Conservation (phyloP, 768 basidiomycete species). For the Amyloporia xantha region DNA sequence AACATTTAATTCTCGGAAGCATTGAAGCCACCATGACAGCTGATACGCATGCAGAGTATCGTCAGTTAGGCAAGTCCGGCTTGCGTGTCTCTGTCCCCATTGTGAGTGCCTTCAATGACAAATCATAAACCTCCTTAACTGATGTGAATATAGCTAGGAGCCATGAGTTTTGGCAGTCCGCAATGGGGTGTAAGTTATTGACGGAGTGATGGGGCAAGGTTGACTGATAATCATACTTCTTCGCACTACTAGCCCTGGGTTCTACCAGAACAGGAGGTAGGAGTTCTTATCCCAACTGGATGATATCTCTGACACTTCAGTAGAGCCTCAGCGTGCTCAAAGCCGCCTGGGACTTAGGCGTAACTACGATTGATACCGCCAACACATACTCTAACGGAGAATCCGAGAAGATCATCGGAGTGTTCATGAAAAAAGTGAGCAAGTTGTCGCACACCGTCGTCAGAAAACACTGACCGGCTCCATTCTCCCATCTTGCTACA, state of each 20-base stretch:
- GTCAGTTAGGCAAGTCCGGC: slow-evolving; percentile 20
- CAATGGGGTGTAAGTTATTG: slow-evolving; percentile 13
- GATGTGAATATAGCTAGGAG: slow-evolving; percentile 9
- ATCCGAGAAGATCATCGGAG: slow-evolving; percentile 35
- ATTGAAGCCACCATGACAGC: background rate
- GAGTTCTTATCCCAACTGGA: background rate
- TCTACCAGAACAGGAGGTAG: slow-evolving; percentile 15
- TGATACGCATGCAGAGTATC: slow-evolving; percentile 14
- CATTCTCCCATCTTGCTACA: too few species aligned
- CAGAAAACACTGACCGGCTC: slow-evolving; percentile 8
- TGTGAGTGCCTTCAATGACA: slow-evolving; percentile 10
- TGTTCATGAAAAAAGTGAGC: slow-evolving; percentile 33
- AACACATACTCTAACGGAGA: slow-evolving; percentile 33
- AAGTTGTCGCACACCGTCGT: too few species aligned
- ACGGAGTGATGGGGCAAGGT: background rate
- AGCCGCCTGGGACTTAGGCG: slow-evolving; percentile 24
- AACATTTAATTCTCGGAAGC: too few species aligned
- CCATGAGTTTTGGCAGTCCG: slow-evolving; percentile 16
- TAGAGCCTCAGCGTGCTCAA: slow-evolving; percentile 18
- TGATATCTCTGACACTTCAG: background rate
- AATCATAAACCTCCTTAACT: too few species aligned
- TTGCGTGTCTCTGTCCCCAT: slow-evolving; percentile 22
- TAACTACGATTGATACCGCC: slow-evolving; percentile 25
- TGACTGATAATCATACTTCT: background rate
- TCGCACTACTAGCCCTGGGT: slow-evolving; percentile 16